Conservation (phyloP, 768 basidiomycete species). For the Xanthoconium stramineum region DNA sequence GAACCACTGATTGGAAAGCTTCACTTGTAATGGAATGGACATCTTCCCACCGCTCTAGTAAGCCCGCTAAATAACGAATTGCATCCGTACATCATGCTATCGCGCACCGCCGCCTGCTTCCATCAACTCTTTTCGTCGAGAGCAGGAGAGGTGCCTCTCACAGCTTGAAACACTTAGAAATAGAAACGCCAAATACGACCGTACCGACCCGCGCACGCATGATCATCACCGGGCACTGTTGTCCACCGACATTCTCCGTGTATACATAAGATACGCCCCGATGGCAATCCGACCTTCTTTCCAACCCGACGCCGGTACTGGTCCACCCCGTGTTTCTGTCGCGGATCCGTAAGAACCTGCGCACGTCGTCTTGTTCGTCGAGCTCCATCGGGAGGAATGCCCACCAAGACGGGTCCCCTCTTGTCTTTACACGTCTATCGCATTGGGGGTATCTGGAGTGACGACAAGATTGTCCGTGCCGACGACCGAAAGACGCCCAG, state of each 20-base stretch:
- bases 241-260: too few relatives aligned
- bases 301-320: background rate
- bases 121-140: background rate
- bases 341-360: background rate
- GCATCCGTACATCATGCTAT: background rate
- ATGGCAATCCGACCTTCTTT: too few relatives aligned
- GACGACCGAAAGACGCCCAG: slow-evolving; percentile 26
- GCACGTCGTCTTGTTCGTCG: background rate
- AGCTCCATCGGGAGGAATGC: background rate
- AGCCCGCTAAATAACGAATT: background rate
- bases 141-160: background rate
- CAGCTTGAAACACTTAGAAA: background rate
- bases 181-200: background rate
- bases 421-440: slow-evolving; percentile 29
- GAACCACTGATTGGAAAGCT: background rate
- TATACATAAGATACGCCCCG: too few relatives aligned
- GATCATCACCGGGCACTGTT: too few relatives aligned
- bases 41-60: background rate
- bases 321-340: background rate
- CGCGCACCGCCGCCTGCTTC: background rate
- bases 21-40: background rate
- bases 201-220: background rate
- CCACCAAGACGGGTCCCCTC: background rate
- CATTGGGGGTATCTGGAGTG: slow-evolving; percentile 25
- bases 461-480: slow-evolving; percentile 27